phyloP scores from a whole-genome alignment of 192 early-diverging fungal genomes.

The Podila minutissima region DNA sequence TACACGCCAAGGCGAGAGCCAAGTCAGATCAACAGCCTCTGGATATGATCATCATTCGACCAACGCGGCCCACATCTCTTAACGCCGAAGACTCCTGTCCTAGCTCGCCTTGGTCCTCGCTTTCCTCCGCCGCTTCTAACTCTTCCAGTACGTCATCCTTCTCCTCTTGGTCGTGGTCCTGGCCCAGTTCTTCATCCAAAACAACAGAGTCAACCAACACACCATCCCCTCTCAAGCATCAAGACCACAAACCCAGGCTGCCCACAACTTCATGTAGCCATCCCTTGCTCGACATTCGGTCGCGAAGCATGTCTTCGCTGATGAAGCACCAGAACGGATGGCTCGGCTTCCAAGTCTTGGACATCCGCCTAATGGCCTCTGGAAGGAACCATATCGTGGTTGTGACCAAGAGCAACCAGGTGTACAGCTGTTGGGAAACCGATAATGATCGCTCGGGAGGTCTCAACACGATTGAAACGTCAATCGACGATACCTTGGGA shows the following conservation, averaged over 20 bases:
- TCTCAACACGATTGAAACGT: background rate
- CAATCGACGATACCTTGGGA: slow-evolving; percentile 21
- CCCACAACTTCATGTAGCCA: background rate
- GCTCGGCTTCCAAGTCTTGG: slow-evolving; percentile 28
- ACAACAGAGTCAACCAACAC: background rate
- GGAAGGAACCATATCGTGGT: slow-evolving; percentile 38
- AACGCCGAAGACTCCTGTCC: background rate
- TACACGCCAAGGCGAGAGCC: background rate
- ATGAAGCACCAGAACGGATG: slow-evolving; percentile 29
- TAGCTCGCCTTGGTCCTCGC: slow-evolving; percentile 8
- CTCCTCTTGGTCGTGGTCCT: slow-evolving; percentile 37
- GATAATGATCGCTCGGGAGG: background rate
- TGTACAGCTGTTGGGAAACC: slow-evolving; percentile 34
- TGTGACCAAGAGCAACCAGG: slow-evolving; percentile 27
- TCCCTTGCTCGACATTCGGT: slow-evolving; percentile 13
- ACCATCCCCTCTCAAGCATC: background rate
- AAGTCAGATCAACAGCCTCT: background rate
- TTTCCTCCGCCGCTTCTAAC: background rate
- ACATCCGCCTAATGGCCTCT: slow-evolving; percentile 19
- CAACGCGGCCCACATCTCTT: background rate
- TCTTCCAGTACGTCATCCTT: background rate
- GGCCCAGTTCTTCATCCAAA: slow-evolving; percentile 5
- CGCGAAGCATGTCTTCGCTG: slow-evolving; percentile 37
- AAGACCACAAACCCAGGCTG: background rate
- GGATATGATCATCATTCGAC: slow-evolving; percentile 40